These are phyloP conservation scores for Andrographis paniculata DNA, from an alignment of 305 asterid species.

Conservation along the genomic window DNA sequence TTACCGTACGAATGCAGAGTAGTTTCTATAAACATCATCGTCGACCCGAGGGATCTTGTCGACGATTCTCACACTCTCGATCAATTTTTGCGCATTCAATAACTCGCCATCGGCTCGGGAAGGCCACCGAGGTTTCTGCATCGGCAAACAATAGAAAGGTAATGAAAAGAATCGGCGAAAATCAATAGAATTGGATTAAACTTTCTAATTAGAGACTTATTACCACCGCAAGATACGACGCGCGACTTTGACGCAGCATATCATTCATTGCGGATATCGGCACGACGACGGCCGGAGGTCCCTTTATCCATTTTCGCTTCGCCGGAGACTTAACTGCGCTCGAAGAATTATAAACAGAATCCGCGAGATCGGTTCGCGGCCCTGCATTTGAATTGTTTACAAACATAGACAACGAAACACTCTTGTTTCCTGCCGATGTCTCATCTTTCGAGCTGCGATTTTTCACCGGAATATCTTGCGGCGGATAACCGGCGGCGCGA, in stretches of 20 bases:
- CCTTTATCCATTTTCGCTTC: constrained; percentile 16
- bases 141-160: background rate
- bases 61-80: constrained; percentile 17
- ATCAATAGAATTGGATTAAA: background rate
- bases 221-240: constrained; percentile 44
- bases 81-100: constrained; percentile 23
- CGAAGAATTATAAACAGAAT: constrained; percentile 14
- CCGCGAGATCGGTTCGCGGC: too few relatives aligned
- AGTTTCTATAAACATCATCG: constrained; percentile 24
- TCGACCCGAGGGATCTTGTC: constrained; percentile 21
- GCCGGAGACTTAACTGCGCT: constrained; percentile 8
- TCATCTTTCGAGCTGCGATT: constrained; percentile 21
- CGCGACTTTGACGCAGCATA: constrained; percentile 35
- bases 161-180: background rate
- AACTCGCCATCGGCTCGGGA: constrained; percentile 41
- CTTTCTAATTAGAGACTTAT: constrained; percentile 12
- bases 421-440: constrained; percentile 16
- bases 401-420: too few relatives aligned
- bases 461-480: constrained; percentile 14
- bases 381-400: too few relatives aligned
- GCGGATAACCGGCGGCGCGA: constrained; percentile 8
- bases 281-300: constrained; percentile 26
- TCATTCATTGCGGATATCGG: constrained; percentile 55
- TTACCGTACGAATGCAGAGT: constrained; percentile 32
- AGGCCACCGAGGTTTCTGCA: constrained; percentile 61